These are phyloP conservation scores for Fraxinus angustifolia DNA, from an alignment of 305 asterid genomes.

Conservation along the genomic window DNA sequence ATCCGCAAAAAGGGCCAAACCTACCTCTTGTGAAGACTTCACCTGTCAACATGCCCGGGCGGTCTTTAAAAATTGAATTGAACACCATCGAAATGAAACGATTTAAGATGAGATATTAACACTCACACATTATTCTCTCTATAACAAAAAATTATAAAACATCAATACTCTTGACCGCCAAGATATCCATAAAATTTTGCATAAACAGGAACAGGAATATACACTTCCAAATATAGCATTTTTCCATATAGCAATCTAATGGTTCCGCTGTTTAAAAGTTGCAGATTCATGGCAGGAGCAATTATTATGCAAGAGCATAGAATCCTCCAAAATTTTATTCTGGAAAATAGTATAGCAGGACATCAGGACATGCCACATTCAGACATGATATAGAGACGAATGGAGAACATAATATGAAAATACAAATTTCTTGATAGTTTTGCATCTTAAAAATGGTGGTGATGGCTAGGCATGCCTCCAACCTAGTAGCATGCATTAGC, in stretches of 20 bases:
- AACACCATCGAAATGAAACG: constrained; percentile 16
- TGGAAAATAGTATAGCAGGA: neutral
- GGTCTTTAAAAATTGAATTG: constrained; percentile 19
- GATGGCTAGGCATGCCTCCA: constrained; percentile 13
- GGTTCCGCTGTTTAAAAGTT: neutral
- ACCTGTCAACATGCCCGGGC: constrained; percentile 52
- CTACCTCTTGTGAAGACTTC: constrained; percentile 42
- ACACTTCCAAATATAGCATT: constrained; percentile 6
- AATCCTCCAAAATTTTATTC: neutral
- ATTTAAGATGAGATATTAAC: constrained; percentile 11
- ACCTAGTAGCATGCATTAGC: constrained; percentile 9
- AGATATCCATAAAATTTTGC: constrained; percentile 8
- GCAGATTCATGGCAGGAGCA: neutral
- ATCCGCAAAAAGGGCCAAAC: constrained; percentile 58
- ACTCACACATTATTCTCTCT: constrained; percentile 10
- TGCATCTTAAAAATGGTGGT: constrained; percentile 1
- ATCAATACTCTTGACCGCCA: neutral
- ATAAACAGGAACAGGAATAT: constrained; percentile 8
- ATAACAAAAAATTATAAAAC: constrained; percentile 6
- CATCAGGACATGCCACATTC: neutral
- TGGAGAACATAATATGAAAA: neutral
- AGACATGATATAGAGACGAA: neutral
- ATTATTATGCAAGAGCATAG: neutral
- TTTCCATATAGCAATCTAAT: neutral
- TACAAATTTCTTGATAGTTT: neutral